phyloP scores from a whole-genome alignment of 257 asterid genomes.

The Apocynum venetum region DNA sequence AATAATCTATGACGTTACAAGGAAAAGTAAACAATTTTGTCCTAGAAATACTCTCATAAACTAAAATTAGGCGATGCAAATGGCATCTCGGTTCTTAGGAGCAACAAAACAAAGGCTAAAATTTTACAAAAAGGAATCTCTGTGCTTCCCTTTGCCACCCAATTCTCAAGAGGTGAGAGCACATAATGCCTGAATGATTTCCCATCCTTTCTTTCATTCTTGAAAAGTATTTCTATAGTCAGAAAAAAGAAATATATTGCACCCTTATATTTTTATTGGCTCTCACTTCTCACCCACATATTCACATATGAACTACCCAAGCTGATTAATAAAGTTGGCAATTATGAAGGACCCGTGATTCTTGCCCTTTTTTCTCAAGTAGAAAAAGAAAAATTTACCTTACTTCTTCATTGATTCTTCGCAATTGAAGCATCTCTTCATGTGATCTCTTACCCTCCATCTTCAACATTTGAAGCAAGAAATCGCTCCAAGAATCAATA shows the following conservation, averaged over 20 bases:
- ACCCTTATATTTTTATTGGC: neutral
- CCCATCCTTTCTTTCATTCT: neutral
- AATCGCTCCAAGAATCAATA: conserved; percentile 45
- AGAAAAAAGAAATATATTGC: neutral
- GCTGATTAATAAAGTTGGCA: neutral
- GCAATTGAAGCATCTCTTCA: conserved; percentile 19
- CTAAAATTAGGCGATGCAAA: neutral
- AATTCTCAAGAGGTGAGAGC: no score
- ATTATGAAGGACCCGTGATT: neutral
- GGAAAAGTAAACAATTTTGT: no score
- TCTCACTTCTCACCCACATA: neutral
- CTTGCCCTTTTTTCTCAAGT: neutral
- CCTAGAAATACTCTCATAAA: no score
- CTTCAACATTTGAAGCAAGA: conserved; percentile 41
- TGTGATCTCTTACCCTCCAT: conserved; percentile 26
- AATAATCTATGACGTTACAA: no score
- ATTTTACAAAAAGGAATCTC: neutral
- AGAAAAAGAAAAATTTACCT: neutral
- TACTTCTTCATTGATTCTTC: conserved; percentile 6
- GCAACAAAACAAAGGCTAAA: neutral
- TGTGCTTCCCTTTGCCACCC: neutral
- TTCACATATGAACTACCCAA: neutral
- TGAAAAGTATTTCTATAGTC: neutral
- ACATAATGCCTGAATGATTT: neutral
- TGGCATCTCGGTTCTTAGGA: neutral